These are phyloP conservation scores for Gynandropsis gynandra DNA, from an alignment of 345 rosid genomes.

Conservation along the genomic window DNA sequence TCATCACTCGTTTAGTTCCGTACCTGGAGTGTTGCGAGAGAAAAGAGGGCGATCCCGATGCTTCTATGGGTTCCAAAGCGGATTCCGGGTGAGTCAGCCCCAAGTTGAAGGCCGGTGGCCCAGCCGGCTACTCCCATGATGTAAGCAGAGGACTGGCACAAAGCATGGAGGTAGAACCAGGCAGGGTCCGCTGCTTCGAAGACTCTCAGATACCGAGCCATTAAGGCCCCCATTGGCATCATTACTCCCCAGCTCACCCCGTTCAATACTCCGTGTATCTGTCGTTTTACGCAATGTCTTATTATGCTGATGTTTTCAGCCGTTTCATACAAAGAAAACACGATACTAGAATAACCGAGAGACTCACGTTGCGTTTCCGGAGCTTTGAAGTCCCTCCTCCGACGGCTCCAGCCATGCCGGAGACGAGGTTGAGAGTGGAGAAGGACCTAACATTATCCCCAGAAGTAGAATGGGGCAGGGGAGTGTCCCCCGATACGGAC, in stretches of 20 bases:
- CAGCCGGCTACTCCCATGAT: constrained; percentile 76
- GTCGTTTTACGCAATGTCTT: no score
- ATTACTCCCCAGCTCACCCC: constrained; percentile 80
- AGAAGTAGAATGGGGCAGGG: constrained; percentile 35
- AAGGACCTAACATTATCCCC: constrained; percentile 53
- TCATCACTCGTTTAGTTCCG: constrained; percentile 1
- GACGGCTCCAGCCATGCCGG: constrained; percentile 42
- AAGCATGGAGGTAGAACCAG: constrained; percentile 84
- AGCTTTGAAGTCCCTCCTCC: constrained; percentile 35
- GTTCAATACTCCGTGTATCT: constrained; percentile 85
- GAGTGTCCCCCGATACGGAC: constrained; percentile 38
- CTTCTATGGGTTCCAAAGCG: constrained; percentile 46
- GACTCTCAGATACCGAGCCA: constrained; percentile 75
- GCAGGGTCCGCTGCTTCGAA: constrained; percentile 69
- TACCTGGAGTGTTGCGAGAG: constrained; percentile 85
- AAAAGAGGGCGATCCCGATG: constrained; percentile 70
- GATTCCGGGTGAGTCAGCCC: constrained; percentile 59
- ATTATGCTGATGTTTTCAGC: no score
- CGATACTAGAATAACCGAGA: no score
- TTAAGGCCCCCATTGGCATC: constrained; percentile 69
- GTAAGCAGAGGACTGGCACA: constrained; percentile 71
- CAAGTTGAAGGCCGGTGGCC: constrained; percentile 86
- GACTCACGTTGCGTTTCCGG: constrained; percentile 58
- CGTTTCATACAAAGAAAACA: no score
- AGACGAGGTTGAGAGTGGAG: constrained; percentile 55